These are phyloP conservation scores for Hericium erinaceus DNA, from an alignment of 768 basidiomycete genomes.

Conservation along the genomic window DNA sequence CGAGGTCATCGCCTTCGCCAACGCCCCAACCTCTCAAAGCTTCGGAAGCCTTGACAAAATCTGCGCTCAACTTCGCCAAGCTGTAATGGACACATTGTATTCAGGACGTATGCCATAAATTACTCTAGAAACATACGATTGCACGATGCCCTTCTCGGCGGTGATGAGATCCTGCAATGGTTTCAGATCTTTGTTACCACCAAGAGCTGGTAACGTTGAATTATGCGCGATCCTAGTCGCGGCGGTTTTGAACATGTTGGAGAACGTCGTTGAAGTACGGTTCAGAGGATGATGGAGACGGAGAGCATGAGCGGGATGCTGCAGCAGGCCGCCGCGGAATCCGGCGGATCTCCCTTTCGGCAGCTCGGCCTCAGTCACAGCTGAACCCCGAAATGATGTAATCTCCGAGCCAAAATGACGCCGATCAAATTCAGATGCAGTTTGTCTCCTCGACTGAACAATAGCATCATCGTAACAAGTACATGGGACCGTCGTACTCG, in stretches of 20 bases:
- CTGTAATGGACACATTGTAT: conserved; percentile 23
- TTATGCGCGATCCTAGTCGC: conserved; percentile 86
- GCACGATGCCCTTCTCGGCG: conserved; percentile 75
- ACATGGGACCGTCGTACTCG: too few relatives aligned
- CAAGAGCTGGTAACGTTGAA: conserved; percentile 64
- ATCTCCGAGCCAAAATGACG: too few relatives aligned
- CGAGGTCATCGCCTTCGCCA: conserved; percentile 78
- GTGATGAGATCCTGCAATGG: conserved; percentile 85
- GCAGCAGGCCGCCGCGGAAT: too few relatives aligned
- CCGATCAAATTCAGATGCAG: too few relatives aligned
- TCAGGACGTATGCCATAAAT: conserved; percentile 2
- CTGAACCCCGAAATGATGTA: too few relatives aligned
- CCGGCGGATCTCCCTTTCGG: too few relatives aligned
- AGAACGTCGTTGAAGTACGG: neutral
- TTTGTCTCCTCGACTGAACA: too few relatives aligned
- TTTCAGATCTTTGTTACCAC: conserved; percentile 68
- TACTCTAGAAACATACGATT: conserved; percentile 40
- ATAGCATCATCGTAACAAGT: too few relatives aligned
- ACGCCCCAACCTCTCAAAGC: conserved; percentile 63
- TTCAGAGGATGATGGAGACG: neutral
- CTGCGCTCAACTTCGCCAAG: conserved; percentile 54
- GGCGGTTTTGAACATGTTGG: conserved; percentile 63
- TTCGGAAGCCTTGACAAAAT: conserved; percentile 63
- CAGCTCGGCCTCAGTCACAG: too few relatives aligned
- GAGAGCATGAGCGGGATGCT: neutral